phyloP scores from a whole-genome alignment of 2,329 filamentous ascomycete genomes.

The Penicillium sp. region DNA sequence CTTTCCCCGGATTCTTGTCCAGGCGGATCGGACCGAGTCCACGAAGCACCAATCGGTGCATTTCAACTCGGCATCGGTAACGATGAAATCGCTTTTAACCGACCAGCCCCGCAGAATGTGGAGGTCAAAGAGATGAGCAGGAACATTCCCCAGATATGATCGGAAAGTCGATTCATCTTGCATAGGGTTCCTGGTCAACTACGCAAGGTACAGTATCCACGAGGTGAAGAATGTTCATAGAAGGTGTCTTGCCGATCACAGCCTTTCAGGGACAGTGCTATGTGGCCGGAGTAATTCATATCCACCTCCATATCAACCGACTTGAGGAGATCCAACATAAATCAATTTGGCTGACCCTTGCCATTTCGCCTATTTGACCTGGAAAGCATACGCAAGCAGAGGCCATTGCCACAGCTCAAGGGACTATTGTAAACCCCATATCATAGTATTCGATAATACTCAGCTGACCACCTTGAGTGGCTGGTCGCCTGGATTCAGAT shows the following conservation, averaged over 20 bases:
- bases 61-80: conserved; percentile 7
- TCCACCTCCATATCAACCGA: neutral
- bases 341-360: neutral
- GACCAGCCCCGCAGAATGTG: neutral
- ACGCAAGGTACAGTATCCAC: neutral
- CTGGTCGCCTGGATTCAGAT: neutral
- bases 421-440: too few species aligned
- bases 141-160: neutral
- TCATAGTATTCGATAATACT: too few species aligned
- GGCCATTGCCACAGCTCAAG: too few species aligned
- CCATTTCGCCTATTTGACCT: neutral
- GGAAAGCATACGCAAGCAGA: neutral
- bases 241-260: neutral
- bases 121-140: neutral
- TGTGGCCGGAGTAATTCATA: neutral
- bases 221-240: neutral
- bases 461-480: too few species aligned
- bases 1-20: conserved; percentile 7
- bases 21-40: conserved; percentile 6
- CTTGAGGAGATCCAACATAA: neutral
- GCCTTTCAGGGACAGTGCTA: neutral
- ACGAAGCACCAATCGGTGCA: conserved; percentile 6
- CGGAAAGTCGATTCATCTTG: neutral
- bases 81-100: conserved; percentile 4
- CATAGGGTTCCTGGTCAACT: neutral